A percentile compares a stretch with the other conserved stretches of the same genome.
Conservation (phyloP, 768 basidiomycete species). For the Leccinellum rugosiceps region DNA sequence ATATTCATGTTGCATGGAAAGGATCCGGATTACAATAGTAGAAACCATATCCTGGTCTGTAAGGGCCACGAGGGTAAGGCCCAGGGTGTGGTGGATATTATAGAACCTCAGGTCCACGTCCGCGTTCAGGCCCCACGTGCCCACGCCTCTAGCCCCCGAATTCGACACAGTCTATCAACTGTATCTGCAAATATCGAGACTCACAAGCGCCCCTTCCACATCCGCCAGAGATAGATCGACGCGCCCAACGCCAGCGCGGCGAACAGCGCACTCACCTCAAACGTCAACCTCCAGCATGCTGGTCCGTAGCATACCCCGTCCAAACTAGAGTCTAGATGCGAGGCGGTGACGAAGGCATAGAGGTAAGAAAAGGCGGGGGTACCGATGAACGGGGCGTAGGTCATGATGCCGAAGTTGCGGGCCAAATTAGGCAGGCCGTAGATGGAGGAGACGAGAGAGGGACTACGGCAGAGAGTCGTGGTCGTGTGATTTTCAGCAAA, state of each 20-base stretch:
- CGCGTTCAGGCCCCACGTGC: neutral
- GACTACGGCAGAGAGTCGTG: conserved; percentile 24
- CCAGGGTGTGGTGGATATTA: neutral
- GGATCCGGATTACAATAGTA: neutral
- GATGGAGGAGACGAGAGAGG: conserved; percentile 64
- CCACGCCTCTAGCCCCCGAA: neutral
- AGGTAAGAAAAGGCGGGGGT: conserved; percentile 76
- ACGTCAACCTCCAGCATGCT: conserved; percentile 66
- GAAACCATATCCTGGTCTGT: no score
- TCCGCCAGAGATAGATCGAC: conserved; percentile 54
- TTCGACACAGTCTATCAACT: neutral
- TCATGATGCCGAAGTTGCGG: conserved; percentile 73
- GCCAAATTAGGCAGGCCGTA: conserved; percentile 72
- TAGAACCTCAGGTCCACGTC: neutral
- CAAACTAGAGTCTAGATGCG: conserved; percentile 35
- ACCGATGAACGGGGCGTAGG: conserved; percentile 73
- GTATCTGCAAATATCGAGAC: neutral
- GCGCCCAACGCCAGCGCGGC: conserved; percentile 43
- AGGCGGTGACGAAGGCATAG: conserved; percentile 65
- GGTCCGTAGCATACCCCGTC: conserved; percentile 49
- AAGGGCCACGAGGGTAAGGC: no score
- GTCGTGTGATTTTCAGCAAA: neutral
- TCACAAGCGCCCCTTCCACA: conserved; percentile 59
- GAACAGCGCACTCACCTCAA: conserved; percentile 46
- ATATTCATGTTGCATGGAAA: neutral